Evolutionary conservation across 352 stramenopile species (phyloP), one percentile per base, ranked within the genome.

Genomic region (Globisporangium heterothallicum): DNA sequence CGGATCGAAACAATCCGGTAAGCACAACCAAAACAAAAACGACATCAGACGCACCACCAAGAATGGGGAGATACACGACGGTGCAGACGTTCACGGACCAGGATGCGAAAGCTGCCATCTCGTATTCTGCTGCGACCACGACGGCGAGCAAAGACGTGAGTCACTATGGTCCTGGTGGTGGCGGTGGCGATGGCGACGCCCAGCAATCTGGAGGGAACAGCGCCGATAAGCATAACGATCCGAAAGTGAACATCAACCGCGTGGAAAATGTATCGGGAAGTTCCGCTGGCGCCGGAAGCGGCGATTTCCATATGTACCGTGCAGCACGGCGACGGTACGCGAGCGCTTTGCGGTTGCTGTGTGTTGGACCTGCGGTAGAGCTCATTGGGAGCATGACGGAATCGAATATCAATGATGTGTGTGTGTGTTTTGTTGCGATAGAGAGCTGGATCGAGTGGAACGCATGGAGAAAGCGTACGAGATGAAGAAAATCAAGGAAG

Each of bases 231-330:
- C 45, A 61, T 27, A 25, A 65, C 13, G 61, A 73, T 32, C n/a
- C 40, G 27, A 82, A 75, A 40, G 70, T 86, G 42, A 58, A 56
- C 35, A 60, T 85, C 5, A 90, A 86, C 58, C 80, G 79, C 52
- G 93, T 98, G 6, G 78, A 97, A 41, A 98, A 98, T 69, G 92
- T 97, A 8, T 97, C 97, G 26, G 95, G 96, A 27, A 98, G 88
- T 54, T 93, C 85, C 0, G 93, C 94, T 0, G 96, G 95, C 40
- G 94, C 95, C 13, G 92, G 94, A 6, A 97, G 86, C 19, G 93
- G 95, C 45, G 95, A 98, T 41, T 99, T 98, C 65, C 95, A 98
- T 80, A 92, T 97, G 60, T 99, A 99, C 61, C 88, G 94, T 36
- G 90, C 96, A n/a, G 71, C 92, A 0, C 78, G 95, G 16, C 84